Base-by-base conservation (phyloP, 2,329 filamentous ascomycete genomes). In the Periglandula ipomoeae region DNA sequence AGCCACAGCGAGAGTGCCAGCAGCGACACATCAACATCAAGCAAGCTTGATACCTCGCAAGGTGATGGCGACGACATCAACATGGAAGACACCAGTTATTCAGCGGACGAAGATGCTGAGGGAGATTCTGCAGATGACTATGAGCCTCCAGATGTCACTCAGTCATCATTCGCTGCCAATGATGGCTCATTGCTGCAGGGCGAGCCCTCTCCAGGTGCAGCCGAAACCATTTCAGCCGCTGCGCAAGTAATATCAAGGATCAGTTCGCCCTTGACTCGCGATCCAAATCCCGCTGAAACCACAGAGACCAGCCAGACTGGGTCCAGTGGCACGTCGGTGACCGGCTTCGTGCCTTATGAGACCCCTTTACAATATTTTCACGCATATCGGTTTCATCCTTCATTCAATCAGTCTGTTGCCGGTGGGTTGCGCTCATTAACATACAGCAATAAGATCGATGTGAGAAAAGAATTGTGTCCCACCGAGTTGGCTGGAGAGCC, bases 391-490 rank as follows among this genome's bases (percentile, higher is more conserved):
- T 96, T 91, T 63, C 90, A 97, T 62, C 87, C 88, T 27, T 73
- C 79, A 46, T 97, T 83, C 68, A 71, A 74, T 55, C 66, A 84
- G 44, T 72, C 79, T 49, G 82, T 95, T 50, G 64, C 79, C 49
- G 85, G 84, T 53, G 91, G 91, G 39, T 84, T 89, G 61, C 84
- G 85, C 62, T 97, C 93, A 55, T 75, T 94, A 71, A 97, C 90
- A 39, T 97, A 91, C 70, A 96, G 88, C 70, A 87, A 95, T 67
- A 84, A 83, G 57, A 95, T 98, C 67, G 82, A 96, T 63, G 75
- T 82, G 22, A 74, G 80, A 52, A 82, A 78, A 57, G 78, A 79
- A 53, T 62, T 97, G 44, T 98, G 93, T 66, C 84, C 81, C 34
- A 84, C 80, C 59, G 87, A 95, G 65, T 70, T 87, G 53, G 73